Evolutionary conservation across 257 asterid genomes (phyloP).

Genomic region (Solanum raphanifolium): DNA sequence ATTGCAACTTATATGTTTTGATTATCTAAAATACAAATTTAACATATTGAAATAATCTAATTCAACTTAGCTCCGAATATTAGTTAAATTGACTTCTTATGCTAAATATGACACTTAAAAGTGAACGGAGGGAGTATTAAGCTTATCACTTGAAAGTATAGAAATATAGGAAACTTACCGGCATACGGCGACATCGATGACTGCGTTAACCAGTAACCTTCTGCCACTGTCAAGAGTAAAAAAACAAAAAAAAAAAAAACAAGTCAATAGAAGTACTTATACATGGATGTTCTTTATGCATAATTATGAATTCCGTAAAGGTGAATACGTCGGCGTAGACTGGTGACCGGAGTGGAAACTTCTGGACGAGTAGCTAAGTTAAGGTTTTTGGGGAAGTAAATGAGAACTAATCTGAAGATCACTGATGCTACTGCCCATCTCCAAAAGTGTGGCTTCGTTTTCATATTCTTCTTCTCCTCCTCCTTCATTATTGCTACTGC

Average conservation of each 20-base stretch:
- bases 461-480: slow-evolving; percentile 4
- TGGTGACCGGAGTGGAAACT: slow-evolving; percentile 93
- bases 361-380: slow-evolving; percentile 89
- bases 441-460: slow-evolving; percentile 47
- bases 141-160: not conserved
- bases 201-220: slow-evolving; percentile 93
- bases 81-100: not conserved
- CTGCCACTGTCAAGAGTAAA: slow-evolving; percentile 49
- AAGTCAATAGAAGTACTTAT: not conserved
- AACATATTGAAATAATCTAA: not conserved
- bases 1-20: not conserved
- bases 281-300: no score
- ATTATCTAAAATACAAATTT: not conserved
- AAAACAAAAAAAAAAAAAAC: not conserved
- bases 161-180: slow-evolving; percentile 31
- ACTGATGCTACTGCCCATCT: slow-evolving; percentile 66
- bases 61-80: not conserved
- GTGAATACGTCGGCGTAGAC: slow-evolving; percentile 72
- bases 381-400: slow-evolving; percentile 57
- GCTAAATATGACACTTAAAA: not conserved
- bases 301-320: not conserved
- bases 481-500: not conserved
- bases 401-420: slow-evolving; percentile 50
- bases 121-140: not conserved
- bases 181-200: slow-evolving; percentile 79